phyloP scores from a whole-genome alignment of 345 rosid genomes.

The Gossypioides kirkii region DNA sequence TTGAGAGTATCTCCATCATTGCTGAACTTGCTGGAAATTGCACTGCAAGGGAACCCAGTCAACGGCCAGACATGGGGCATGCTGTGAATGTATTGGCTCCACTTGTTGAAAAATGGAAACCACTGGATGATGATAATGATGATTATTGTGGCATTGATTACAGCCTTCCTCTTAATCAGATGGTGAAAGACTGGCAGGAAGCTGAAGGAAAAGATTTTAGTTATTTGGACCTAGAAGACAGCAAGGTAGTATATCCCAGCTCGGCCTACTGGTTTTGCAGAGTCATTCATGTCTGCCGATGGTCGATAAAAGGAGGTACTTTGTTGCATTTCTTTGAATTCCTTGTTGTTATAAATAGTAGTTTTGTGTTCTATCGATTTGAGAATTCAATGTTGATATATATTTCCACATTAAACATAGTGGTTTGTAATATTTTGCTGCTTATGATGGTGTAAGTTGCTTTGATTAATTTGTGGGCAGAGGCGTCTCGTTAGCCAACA shows the following conservation, averaged over 20 bases:
- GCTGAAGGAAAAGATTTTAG: constrained; percentile 66
- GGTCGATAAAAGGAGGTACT: constrained; percentile 38
- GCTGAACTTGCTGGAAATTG: constrained; percentile 77
- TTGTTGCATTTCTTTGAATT: not conserved
- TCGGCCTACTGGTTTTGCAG: constrained; percentile 65
- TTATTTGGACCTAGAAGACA: constrained; percentile 48
- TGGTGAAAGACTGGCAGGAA: constrained; percentile 83
- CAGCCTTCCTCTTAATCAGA: constrained; percentile 69
- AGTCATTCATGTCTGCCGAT: constrained; percentile 68
- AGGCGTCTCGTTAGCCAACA: not conserved
- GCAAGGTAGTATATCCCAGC: constrained; percentile 76
- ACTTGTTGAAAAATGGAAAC: constrained; percentile 73
- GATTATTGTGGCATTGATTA: constrained; percentile 71
- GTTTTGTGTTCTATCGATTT: constrained; percentile 5
- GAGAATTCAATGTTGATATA: not conserved
- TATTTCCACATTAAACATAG: not conserved
- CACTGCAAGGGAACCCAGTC: constrained; percentile 64
- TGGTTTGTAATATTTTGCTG: constrained; percentile 2
- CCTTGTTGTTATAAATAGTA: constrained; percentile 27
- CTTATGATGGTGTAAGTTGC: constrained; percentile 26
- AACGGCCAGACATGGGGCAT: constrained; percentile 77
- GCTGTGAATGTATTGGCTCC: constrained; percentile 62
- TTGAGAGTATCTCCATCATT: constrained; percentile 49
- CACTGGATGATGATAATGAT: constrained; percentile 43
- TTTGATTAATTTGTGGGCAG: not conserved